Evolutionary conservation across 441 rosid species (phyloP), one percentile per base, ranked within the genome.

Genomic region (Francoa sonchifolia): DNA sequence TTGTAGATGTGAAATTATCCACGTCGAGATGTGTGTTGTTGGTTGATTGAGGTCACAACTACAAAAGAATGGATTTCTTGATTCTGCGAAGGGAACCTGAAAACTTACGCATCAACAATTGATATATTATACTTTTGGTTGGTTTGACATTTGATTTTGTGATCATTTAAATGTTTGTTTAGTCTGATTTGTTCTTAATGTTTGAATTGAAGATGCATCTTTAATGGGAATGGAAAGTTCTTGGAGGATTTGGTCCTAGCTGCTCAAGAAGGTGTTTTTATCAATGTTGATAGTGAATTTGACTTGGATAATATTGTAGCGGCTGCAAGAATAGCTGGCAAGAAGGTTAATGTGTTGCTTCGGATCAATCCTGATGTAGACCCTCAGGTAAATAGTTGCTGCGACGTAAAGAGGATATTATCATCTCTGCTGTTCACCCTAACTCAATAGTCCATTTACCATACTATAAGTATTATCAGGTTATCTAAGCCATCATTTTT

Each of bases 321-420:
- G 42, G 90, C 99, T 66, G 73, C 96, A 18, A 76, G 82, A 33
- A 71, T 80, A 39, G 73, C 95, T 48, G 90, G 95, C 38, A 78
- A 77, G 63, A 73, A 70, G 71, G 95, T 86, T 50, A 86, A 86
- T 62, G 96, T 90, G 25, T 61, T 90, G 50, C 94, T 90, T 30
- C 90, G 96, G 41, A 86, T 90, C 60, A 90, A 90, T 66, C 99
- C 99, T 1, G 99, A 90, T 50, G 99, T 90, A 5, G 96, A 90
- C 54, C 95, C 96, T 58, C 99, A 90, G 96, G 99, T 87, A 65
- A 43, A 54, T 19, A 1, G 16, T 28, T 19, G 1, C 32, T 33
- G 1, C 15, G 1, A 10, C 17, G 20, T 11, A 12, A 33, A 4
- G 14, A 0, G 11, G 11, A 3, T 10, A 3, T 29, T 29, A 29